Base-by-base conservation (phyloP, 805 yeast genomes). In the Cyberlindnera sargentensis region DNA sequence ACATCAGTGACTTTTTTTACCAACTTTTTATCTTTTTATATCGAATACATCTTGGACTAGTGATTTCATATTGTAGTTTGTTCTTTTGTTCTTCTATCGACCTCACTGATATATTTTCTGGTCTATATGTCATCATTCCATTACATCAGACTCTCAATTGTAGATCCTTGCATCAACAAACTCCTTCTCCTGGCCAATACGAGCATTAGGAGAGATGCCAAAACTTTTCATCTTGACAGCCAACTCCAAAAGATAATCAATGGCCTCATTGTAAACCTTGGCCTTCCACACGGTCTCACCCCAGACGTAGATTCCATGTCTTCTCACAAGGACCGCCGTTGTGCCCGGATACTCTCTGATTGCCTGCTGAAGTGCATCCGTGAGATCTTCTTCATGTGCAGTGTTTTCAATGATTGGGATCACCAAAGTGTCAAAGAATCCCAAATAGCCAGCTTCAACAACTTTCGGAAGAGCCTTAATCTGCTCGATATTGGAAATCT, bases 241-340 rank as follows among this genome's bases (percentile, higher is more conserved):
- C 51, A 90, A 63, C 49, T 86, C 96, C 55, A 91, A 68, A 48
- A 91, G 65, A 60, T 90, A 91, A 57, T 91, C 97, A 47, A 91
- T 78, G 15, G 96, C 95, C 64, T 91, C 98, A 60, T 89, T 89
- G 61, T 84, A 84, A 10, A 91, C 76, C 64, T 91, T 91, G 39
- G 97, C 96, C 64, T 90, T 88, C 85, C 95, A 84, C 9, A 87
- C 85, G 26, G 75, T 78, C 53, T 83, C 87, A 25, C 97, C 97
- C 97, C 97, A 91, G n/a, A 89, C 96, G 60, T 82, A 91, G 37
- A 91, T 82, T 1, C 98, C 98, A 58, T 91, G 98, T 57, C 96
- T 73, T 63, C 95, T 76, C 6, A 91, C 97, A 42, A 91, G 68
- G 1, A 91, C 88, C 0, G 97, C 97, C 3, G 89, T 77, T 4